Base-by-base conservation (phyloP, 1,284 basidiomycete species). In the Coniferiporia weirii region DNA sequence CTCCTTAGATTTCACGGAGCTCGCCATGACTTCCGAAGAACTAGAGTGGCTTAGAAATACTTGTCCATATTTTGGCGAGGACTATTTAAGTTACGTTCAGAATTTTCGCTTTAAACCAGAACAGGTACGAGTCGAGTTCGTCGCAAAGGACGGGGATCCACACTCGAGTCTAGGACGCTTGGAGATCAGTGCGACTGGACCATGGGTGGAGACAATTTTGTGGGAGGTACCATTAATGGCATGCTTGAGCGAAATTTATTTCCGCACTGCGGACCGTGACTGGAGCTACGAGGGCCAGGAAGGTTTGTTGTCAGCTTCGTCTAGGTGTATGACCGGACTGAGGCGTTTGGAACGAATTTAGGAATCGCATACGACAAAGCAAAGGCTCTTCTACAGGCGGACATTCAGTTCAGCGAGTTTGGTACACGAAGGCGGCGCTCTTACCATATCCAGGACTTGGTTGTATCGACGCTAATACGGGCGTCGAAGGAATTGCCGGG, bases 141-240 rank as follows among this genome's bases (percentile, higher is more conserved):
- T 82, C 17, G 85, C 87, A 0, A 67, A 74, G 44, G 73, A 77
- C 17, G 70, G 75, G 1, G 76, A 82, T 60, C 71, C 27, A 27
- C 27, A 27, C 27, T 27, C 73, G 19, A 73, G 84, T 38, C 72
- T 72, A 57, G 96, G 96, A 0, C 73, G 80, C 58, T 76, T 98
- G 43, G 83, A 89, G 56, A 86, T 98, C 61, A 80, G 83, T 59
- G 84, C 87, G 9, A 69, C 70, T 34, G 96, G 96, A 0, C 79
- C 80, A 3, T 99, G 97, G 96, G 75, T 76, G 0, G 93, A 98
- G 64, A 85, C 91, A 6, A 98, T 99, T 61, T 75, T 98, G 17
- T 99, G 97, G 85, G 96, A 99, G 73, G 94, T 98, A 0, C 95
- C 93, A 1, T 77, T 98, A 50, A 94, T 98, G 92, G 86, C 93